phyloP scores from a whole-genome alignment of 306 rosid genomes.

The Argentina anserina region DNA sequence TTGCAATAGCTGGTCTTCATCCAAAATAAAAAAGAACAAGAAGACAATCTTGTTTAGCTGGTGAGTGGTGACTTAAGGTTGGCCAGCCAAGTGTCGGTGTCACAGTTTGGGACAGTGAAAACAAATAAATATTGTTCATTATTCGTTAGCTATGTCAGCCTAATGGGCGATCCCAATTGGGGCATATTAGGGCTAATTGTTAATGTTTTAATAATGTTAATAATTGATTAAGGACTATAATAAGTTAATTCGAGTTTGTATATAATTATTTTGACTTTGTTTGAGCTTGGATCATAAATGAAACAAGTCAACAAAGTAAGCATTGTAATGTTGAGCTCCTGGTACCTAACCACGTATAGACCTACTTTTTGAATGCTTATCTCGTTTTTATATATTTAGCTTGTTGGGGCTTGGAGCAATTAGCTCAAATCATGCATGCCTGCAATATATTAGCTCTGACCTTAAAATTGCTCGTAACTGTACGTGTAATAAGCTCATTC shows the following conservation, averaged over 20 bases:
- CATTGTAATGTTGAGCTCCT: no score
- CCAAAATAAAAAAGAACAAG: no score
- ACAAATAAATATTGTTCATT: neutral
- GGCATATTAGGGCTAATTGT: neutral
- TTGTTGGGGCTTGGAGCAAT: no score
- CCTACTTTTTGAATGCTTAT: no score
- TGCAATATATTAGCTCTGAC: no score
- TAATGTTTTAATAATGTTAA: neutral
- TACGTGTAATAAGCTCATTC: neutral
- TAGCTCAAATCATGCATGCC: no score
- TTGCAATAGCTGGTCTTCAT: neutral
- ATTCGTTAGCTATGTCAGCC: neutral
- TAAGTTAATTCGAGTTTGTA: neutral
- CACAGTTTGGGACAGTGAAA: neutral
- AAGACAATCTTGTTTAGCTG: neutral
- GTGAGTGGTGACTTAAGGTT: constrained; percentile 10
- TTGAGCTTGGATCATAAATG: neutral
- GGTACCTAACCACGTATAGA: no score
- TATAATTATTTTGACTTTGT: neutral
- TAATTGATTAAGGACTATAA: neutral
- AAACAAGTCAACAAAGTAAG: no score
- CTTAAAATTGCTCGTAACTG: no score
- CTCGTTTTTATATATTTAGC: no score
- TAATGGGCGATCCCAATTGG: neutral
- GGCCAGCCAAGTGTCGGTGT: constrained; percentile 6